phyloP scores from a whole-genome alignment of 2,329 filamentous ascomycete genomes.

The Phoma sp. region DNA sequence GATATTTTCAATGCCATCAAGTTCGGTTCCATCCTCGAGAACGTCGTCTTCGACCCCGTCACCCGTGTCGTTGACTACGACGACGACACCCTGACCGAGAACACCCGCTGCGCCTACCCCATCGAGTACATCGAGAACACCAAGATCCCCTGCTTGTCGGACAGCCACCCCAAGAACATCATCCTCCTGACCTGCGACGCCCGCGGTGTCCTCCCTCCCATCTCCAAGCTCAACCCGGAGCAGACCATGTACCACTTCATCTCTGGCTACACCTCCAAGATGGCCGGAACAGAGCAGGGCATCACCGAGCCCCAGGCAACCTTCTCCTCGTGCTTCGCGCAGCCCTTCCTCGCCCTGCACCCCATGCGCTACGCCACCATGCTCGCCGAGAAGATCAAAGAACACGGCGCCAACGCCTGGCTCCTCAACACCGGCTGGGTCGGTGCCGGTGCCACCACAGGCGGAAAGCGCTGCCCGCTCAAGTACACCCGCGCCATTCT shows the following conservation, averaged over 20 bases:
- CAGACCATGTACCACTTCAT: conserved; percentile 99
- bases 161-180: conserved; percentile 93
- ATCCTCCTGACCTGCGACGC: conserved; percentile 98
- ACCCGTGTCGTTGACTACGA: conserved; percentile 95
- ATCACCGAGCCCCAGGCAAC: conserved; percentile 97
- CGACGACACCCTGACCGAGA: conserved; percentile 92
- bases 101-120: conserved; percentile 97
- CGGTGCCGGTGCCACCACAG: conserved; percentile 86
- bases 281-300: conserved; percentile 98
- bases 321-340: conserved; percentile 98
- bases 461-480: conserved; percentile 92
- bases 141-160: conserved; percentile 93
- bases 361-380: conserved; percentile 99
- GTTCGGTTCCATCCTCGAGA: conserved; percentile 97
- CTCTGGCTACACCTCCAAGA: conserved; percentile 99
- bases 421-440: conserved; percentile 98
- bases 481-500: conserved; percentile 99
- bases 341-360: conserved; percentile 98
- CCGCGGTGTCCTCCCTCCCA: conserved; percentile 93
- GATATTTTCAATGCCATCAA: conserved; percentile 96
- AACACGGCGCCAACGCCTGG: conserved; percentile 97
- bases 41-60: conserved; percentile 93
- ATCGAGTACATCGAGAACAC: conserved; percentile 99
- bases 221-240: conserved; percentile 91
- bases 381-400: conserved; percentile 96